Evolutionary conservation across 2,329 filamentous ascomycete genomes (phyloP).

Genomic region (Cercospora beticola): DNA sequence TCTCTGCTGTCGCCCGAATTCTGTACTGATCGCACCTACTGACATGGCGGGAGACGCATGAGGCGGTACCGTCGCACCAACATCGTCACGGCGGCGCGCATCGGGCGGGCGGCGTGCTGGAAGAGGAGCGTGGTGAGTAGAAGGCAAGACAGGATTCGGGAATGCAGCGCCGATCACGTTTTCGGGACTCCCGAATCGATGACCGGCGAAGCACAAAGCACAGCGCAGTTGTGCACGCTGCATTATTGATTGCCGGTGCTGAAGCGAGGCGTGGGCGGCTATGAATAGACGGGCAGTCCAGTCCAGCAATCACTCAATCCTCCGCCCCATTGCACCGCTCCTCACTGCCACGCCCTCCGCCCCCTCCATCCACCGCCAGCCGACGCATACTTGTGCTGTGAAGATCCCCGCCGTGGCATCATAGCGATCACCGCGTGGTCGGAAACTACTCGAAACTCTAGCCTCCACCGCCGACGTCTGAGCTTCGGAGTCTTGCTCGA

Average conservation of each 20-base stretch:
- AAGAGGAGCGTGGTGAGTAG: not conserved
- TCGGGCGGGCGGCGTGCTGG: not conserved
- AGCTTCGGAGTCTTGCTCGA: not conserved
- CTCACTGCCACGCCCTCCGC: not conserved
- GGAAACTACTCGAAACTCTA: not conserved
- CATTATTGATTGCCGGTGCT: not conserved
- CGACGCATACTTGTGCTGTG: not conserved
- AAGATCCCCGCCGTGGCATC: not conserved
- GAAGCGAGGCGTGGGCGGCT: not conserved
- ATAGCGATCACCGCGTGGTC: not conserved
- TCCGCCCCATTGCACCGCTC: not conserved
- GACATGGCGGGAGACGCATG: not conserved
- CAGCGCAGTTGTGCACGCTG: not conserved
- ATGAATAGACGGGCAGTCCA: not conserved
- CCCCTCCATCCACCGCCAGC: not conserved
- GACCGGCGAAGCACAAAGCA: not conserved
- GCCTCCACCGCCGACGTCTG: not conserved
- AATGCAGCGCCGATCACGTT: not conserved
- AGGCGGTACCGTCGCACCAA: not conserved
- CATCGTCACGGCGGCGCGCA: not conserved
- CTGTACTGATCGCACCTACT: no score
- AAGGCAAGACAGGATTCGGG: not conserved
- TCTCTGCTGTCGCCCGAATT: no score
- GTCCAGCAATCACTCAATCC: not conserved
- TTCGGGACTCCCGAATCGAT: conserved; percentile 6